Evolutionary conservation across 805 yeast genomes (phyloP).

Genomic region (Barnettozyma siamensis): DNA sequence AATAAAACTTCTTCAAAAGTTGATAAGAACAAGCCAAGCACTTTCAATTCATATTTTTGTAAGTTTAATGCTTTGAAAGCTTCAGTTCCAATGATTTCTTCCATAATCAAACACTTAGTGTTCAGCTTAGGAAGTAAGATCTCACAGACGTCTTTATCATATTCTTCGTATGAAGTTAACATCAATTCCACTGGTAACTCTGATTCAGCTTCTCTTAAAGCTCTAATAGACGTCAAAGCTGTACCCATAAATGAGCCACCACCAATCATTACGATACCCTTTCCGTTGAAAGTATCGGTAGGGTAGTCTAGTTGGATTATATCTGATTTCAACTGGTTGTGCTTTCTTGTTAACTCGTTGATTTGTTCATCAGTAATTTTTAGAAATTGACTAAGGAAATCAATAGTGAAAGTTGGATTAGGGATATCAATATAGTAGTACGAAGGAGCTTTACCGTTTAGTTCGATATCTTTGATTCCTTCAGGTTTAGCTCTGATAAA

Average conservation of each 20-base stretch:
- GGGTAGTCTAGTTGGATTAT: constrained; percentile 17
- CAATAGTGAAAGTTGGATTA: constrained; percentile 24
- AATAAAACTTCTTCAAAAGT: constrained; percentile 40
- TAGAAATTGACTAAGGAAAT: constrained; percentile 15
- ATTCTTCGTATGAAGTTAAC: constrained; percentile 35
- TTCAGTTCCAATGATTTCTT: constrained; percentile 30
- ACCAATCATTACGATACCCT: constrained; percentile 35
- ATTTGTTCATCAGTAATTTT: constrained; percentile 17
- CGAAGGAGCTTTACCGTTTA: constrained; percentile 23
- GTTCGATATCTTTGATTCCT: constrained; percentile 13
- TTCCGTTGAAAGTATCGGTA: constrained; percentile 19
- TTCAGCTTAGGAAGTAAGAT: constrained; percentile 34
- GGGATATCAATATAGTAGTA: constrained; percentile 24
- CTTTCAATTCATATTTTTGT: constrained; percentile 25
- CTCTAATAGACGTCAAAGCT: constrained; percentile 32
- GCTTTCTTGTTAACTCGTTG: constrained; percentile 17
- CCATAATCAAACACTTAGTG: constrained; percentile 37
- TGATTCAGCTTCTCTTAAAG: constrained; percentile 38
- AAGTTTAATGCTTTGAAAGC: constrained; percentile 15
- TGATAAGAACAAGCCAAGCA: constrained; percentile 39
- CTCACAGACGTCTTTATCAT: constrained; percentile 40
- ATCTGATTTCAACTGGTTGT: constrained; percentile 16
- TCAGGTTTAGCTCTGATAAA: constrained; percentile 21
- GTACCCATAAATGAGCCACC: constrained; percentile 41
- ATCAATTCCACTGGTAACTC: constrained; percentile 39